Evolutionary conservation across 495 filamentous ascomycete genomes (phyloP), one percentile per base, ranked within the genome.

Genomic region (Neurospora tetraspora): DNA sequence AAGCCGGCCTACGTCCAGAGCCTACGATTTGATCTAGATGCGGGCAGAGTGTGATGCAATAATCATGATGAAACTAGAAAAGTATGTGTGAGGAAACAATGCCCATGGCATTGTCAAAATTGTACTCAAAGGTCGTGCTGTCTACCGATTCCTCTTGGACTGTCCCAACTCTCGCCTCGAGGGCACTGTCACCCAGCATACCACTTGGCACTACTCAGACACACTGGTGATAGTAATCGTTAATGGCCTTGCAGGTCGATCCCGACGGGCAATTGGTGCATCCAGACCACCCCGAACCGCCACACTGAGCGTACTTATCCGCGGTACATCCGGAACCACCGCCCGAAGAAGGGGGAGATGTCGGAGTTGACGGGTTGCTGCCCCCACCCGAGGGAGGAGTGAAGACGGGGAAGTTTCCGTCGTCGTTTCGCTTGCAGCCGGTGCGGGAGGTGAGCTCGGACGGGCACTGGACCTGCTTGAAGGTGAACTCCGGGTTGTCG

Each of bases 401-500:
- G 68, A 78, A 74, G n/a, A 69, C 77, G 16, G 80, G 79, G 73
- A 81, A 82, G 34, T 72, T 75, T 9, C 53, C 43, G 69, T 82
- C 81, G 71, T 82, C 81, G 45, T 71, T 45, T 12, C 82, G 76
- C 72, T 71, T 73, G 77, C 87, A 89, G 34, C 85, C 85, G n/a
- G 84, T 83, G 76, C 81, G 83, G 69, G 83, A 84, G 18, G 85
- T 84, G 39, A 89, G 73, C 74, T 78, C 84, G 71, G 83, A 79
- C 8, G 88, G 88, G 80, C 88, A 89, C 42, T 85, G 83, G 43
- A 90, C 86, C 73, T 85, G 75, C 73, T 80, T 76, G 80, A 84
- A 90, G 68, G 76, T 83, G 72, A 89, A 84, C 69, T 71, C 76
- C 43, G 88, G 88, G 79, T 89, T 89, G 78, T 88, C 86, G 70